Evolutionary conservation across 2,329 filamentous ascomycete genomes (phyloP).

Genomic region (Fusarium algeriense): DNA sequence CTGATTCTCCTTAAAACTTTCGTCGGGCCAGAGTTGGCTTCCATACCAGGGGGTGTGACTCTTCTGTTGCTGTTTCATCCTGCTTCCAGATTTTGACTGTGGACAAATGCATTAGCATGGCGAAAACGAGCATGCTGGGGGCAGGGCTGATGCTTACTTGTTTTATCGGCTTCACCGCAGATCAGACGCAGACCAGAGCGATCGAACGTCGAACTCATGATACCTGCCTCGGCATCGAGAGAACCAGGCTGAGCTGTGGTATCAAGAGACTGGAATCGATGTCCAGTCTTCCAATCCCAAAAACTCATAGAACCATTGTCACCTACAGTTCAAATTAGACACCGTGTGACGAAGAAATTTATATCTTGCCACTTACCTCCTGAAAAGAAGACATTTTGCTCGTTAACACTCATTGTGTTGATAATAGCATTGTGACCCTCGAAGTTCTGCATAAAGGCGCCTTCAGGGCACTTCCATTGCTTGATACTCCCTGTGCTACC

Average conservation of each 20-base stretch:
- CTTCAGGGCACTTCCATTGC: conserved; percentile 99
- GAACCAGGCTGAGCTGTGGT: conserved; percentile 94
- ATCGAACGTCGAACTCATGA: conserved; percentile 96
- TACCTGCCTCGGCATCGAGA: conserved; percentile 91
- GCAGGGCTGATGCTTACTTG: conserved; percentile 65
- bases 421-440: conserved; percentile 97
- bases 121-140: neutral
- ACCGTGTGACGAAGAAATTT: no score
- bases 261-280: conserved; percentile 90
- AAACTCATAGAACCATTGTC: conserved; percentile 98
- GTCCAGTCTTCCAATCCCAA: conserved; percentile 98
- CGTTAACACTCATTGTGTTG: conserved; percentile 92
- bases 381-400: conserved; percentile 94
- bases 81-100: conserved; percentile 95
- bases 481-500: conserved; percentile 95
- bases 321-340: conserved; percentile 53
- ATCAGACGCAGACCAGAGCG: conserved; percentile 89
- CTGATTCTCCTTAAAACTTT: conserved; percentile 69
- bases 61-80: conserved; percentile 89
- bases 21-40: conserved; percentile 82
- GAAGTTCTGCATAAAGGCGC: conserved; percentile 99
- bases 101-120: conserved; percentile 41
- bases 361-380: conserved; percentile 65
- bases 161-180: conserved; percentile 96
- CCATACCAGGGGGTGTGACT: conserved; percentile 94